Conservation (phyloP, 1,284 basidiomycete species). For the Cystobasidiaceae sp. region DNA sequence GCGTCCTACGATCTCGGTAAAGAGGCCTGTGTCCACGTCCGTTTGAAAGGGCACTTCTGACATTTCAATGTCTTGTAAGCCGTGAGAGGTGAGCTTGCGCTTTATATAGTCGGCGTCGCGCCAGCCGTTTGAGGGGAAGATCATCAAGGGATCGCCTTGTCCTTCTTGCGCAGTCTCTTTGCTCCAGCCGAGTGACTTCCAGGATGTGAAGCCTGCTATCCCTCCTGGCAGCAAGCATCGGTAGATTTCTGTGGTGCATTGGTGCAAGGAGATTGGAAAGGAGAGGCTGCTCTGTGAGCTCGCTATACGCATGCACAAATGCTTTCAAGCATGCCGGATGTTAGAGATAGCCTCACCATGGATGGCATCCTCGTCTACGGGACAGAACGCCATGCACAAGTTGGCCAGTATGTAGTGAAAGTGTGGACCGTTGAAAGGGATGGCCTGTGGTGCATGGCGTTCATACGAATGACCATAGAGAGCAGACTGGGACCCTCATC, state of each 20-base stretch:
- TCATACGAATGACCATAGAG: not conserved
- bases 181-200: constrained; percentile 7
- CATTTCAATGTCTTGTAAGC: constrained; percentile 1
- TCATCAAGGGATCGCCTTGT: not conserved
- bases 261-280: not conserved
- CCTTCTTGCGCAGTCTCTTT: not conserved
- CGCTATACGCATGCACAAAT: not conserved
- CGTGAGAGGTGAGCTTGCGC: constrained; percentile 8
- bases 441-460: not conserved
- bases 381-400: not conserved
- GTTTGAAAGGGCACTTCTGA: not conserved
- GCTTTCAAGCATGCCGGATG: no score
- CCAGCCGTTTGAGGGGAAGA: constrained; percentile 19
- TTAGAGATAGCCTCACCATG: not conserved
- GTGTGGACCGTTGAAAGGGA: not conserved
- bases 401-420: not conserved
- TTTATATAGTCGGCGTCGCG: not conserved
- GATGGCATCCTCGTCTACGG: not conserved
- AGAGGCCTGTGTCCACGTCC: not conserved
- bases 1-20: not conserved
- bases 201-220: not conserved
- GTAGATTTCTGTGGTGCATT: not conserved
- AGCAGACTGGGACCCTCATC: not conserved
- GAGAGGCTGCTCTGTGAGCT: no score
- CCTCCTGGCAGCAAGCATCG: constrained; percentile 2